Base-by-base conservation (phyloP, 208 protist genomes). In the Trypanosoma rangeli region DNA sequence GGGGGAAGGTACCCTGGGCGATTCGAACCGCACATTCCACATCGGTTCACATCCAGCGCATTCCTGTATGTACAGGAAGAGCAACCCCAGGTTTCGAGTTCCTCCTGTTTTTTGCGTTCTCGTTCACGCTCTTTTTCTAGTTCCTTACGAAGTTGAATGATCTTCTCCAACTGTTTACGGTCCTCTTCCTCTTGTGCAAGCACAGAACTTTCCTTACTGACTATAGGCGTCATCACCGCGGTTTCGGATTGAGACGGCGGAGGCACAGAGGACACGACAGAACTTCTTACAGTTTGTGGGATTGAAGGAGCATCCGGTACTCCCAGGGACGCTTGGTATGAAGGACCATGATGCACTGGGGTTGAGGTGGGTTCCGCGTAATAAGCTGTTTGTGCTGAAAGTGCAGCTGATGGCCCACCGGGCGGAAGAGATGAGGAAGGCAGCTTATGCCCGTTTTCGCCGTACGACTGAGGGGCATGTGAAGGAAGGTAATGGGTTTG, bases 141-240 rank as follows among this genome's bases (percentile, higher is more conserved):
- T 72, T 94, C 84, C 49, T 81, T 79, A 50, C 89, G 86, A 66
- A 94, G 79, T 16, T 86, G 84, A 66, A 90, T 87, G 57, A 94
- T 94, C 54, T 90, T 87, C 66, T 92, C 89, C 60, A 94, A 68
- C 66, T 94, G 89, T 58, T 67, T 78, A 13, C 71, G 56, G 71
- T 94, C 89, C 42, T 92, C 85, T 53, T 94, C 86, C 60, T 94
- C 89, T 18, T 82, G 64, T n/a, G 62, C 5, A 31, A 73, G 54
- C n/a, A 58, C 33, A 59, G 50, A 64, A 55, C 26, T 29, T 22
- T 12, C 31, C 7, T 49, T 55, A 22, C 28, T 28, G 0, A 50
- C 24, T 7, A 22, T 49, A 44, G 63, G 53, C 57, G n/a, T 33
- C 59, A 33, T 8, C 63, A 74, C 16, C 39, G 15, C 16, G 20